Percentiles rank a stretch among this genome's conserved stretches.
Conservation (phyloP, 1,284 basidiomycete species). For the Ustilago loliicola region DNA sequence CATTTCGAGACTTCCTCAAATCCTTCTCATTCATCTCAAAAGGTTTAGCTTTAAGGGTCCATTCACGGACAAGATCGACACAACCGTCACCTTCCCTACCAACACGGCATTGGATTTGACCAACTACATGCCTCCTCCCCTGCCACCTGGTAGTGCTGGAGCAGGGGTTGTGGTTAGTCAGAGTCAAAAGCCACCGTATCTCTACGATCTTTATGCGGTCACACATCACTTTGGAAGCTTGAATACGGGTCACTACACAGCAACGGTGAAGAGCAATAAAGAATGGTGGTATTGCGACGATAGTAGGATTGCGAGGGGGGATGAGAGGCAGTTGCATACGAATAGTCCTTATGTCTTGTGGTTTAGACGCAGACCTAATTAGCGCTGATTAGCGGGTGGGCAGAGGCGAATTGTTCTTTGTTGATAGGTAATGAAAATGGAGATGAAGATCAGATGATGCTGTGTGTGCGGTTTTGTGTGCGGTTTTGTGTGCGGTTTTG, state of each 20-base stretch:
- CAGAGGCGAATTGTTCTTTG: neutral
- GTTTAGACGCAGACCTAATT: conserved; percentile 53
- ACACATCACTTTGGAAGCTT: conserved; percentile 71
- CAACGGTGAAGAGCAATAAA: conserved; percentile 60
- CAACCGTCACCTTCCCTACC: conserved; percentile 78
- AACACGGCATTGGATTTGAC: conserved; percentile 83
- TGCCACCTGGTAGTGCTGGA: conserved; percentile 52
- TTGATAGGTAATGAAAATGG: too few species aligned
- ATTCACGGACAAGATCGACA: conserved; percentile 85
- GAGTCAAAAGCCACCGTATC: conserved; percentile 67
- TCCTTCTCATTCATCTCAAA: conserved; percentile 95
- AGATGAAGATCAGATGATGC: too few species aligned
- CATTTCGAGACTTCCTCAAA: conserved; percentile 86
- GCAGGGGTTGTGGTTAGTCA: conserved; percentile 32
- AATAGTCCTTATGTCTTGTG: conserved; percentile 66
- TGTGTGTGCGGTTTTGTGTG: too few species aligned
- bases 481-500: too few species aligned
- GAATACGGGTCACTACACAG: conserved; percentile 69
- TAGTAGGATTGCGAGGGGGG: conserved; percentile 48
- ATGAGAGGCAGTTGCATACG: conserved; percentile 60
- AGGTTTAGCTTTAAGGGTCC: conserved; percentile 92
- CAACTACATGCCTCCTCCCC: conserved; percentile 82
- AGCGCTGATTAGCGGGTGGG: neutral
- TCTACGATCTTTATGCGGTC: conserved; percentile 72
- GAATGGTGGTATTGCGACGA: conserved; percentile 69